Conservation (phyloP, 1,284 basidiomycete species). For the Puccinia novopanici region DNA sequence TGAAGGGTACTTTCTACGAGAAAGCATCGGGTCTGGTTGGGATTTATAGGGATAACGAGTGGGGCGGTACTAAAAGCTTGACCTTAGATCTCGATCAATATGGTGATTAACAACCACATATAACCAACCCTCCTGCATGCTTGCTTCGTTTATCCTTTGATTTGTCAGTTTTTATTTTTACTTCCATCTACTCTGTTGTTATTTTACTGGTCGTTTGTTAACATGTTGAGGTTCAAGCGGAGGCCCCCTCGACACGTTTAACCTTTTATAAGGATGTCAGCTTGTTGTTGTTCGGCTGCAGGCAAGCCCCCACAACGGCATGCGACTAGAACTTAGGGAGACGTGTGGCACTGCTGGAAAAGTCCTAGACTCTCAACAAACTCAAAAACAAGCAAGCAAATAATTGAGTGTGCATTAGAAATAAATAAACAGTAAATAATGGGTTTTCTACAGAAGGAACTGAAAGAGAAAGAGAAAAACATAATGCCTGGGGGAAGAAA, state of each 20-base stretch:
- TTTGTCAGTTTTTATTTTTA: background rate
- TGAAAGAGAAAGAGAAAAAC: background rate
- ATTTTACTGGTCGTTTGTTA: background rate
- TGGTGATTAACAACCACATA: constrained; percentile 45
- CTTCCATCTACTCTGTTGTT: background rate
- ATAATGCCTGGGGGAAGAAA: background rate
- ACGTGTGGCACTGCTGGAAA: too few species aligned
- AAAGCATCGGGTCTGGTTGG: constrained; percentile 86
- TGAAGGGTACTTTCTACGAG: constrained; percentile 70
- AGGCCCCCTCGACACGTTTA: background rate
- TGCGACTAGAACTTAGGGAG: too few species aligned
- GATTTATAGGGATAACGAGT: constrained; percentile 88
- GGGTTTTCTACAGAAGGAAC: background rate
- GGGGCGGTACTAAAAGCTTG: constrained; percentile 83
- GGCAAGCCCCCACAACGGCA: too few species aligned
- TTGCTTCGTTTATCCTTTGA: too few species aligned
- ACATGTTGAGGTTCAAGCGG: too few species aligned
- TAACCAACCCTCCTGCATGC: background rate
- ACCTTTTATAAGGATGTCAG: too few species aligned
- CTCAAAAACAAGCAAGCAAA: background rate
- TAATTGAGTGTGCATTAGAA: background rate
- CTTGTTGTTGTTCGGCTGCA: too few species aligned
- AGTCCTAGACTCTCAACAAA: background rate
- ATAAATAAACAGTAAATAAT: background rate
- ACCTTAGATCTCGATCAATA: constrained; percentile 74